These are phyloP conservation scores for Delitschia confertaspora DNA, from an alignment of 495 filamentous ascomycete genomes.

Conservation along the genomic window DNA sequence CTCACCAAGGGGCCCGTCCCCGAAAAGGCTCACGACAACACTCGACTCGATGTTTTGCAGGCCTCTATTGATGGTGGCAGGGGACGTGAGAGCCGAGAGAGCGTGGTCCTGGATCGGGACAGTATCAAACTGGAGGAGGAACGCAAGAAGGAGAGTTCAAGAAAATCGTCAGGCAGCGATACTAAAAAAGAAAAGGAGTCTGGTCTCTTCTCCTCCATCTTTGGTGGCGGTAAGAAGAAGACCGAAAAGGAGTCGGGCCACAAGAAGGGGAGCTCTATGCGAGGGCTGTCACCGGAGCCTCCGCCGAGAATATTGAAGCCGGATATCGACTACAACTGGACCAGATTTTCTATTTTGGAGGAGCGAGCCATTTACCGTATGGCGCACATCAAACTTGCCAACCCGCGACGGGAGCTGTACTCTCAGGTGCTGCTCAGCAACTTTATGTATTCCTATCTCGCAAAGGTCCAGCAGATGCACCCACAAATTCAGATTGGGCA, in stretches of 20 bases:
- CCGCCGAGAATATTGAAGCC: conserved; percentile 58
- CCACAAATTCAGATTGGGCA: conserved; percentile 74
- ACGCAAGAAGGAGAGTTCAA: conserved; percentile 66
- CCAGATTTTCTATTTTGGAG: conserved; percentile 88
- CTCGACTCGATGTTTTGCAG: conserved; percentile 73
- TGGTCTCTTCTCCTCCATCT: conserved; percentile 79
- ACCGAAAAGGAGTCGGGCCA: conserved; percentile 52
- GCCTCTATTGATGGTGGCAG: conserved; percentile 57
- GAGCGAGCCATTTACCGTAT: conserved; percentile 97
- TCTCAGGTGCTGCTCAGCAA: conserved; percentile 97
- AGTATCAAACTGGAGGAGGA: conserved; percentile 69
- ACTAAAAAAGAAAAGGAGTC: conserved; percentile 80
- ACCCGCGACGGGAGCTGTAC: conserved; percentile 82
- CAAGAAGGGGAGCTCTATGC: conserved; percentile 64
- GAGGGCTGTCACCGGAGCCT: conserved; percentile 74
- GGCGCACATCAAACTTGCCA: conserved; percentile 97
- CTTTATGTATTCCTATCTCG: conserved; percentile 99
- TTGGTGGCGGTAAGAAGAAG: conserved; percentile 76
- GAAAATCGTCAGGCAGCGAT: conserved; percentile 58
- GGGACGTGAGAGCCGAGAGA: conserved; percentile 63
- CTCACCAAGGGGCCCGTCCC: conserved; percentile 50
- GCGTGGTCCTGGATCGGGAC: conserved; percentile 70
- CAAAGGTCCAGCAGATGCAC: conserved; percentile 97
- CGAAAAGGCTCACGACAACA: conserved; percentile 53
- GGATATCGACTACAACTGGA: conserved; percentile 92